Base-by-base conservation (phyloP, 495 filamentous ascomycete species). In the Tuber magnatum region DNA sequence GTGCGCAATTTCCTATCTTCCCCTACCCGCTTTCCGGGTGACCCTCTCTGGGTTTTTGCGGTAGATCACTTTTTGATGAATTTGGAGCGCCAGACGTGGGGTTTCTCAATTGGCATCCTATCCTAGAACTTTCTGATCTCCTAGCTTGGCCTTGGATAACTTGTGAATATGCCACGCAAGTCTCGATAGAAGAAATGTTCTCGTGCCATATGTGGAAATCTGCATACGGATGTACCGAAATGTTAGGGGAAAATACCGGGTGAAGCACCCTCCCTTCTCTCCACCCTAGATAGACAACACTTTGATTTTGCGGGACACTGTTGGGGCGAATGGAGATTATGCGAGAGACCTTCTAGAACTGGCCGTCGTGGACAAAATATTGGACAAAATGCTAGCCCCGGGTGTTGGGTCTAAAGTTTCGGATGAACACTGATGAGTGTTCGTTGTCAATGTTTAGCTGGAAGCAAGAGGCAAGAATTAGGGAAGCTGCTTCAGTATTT, bases 371-470 rank as follows among this genome's bases (percentile, higher is more conserved):
- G 41, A 39, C n/a, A 70, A 70, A 70, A 68, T 35, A 68, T 71
- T 69, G 38, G 48, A 48, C 68, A 71, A 44, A 71, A 78, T 68
- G 39, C n/a, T 43, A 16, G 48, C 43, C 39, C 69, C 68, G 44
- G 41, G 75, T 35, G 43, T 69, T 43, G 38, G 51, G 38, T 48
- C 56, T 70, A 69, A 43, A 51, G 46, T 79, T 75, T 79, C 77
- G 76, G 77, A 79, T 79, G 77, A 79, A 79, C 77, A 40, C 76
- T 79, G 56, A 61, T 79, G 42, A 39, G 69, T 74, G 43, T 72
- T 79, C 69, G 71, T 51, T 79, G 70, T 79, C 77, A 75, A 72
- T 65, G 56, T 65, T 65, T 65, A 65, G 56, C 56, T 65, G 28
- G 56, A 35, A 65, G 56, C 56, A 65, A 18, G 28, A 35, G 35